These are phyloP conservation scores for Syncephalastrum racemosum DNA, from an alignment of 371 early-diverging fungal genomes.

Conservation along the genomic window DNA sequence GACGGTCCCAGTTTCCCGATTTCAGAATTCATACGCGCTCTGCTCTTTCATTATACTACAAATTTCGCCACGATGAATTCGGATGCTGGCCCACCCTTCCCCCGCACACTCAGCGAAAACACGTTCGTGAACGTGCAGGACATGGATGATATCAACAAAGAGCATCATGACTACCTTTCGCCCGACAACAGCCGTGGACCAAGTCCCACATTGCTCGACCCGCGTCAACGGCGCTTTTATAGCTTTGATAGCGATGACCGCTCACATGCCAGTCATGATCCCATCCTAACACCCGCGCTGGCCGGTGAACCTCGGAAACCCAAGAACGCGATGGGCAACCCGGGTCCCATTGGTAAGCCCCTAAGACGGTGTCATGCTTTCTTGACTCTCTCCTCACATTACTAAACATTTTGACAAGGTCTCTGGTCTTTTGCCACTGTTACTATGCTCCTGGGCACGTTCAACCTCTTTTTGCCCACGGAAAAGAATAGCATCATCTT, in stretches of 20 bases:
- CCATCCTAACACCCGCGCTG: slow-evolving; percentile 2
- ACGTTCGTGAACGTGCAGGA: slow-evolving; percentile 8
- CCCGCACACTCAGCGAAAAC: slow-evolving; percentile 8
- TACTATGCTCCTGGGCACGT: slow-evolving; percentile 19
- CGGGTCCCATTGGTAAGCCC: slow-evolving; percentile 13
- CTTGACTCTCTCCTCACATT: neutral
- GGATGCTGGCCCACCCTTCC: slow-evolving; percentile 3
- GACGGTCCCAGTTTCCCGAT: too few relatives aligned
- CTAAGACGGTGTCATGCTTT: neutral
- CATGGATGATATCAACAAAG: neutral
- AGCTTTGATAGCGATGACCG: neutral
- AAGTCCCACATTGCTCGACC: too few relatives aligned
- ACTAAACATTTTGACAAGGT: slow-evolving; percentile 1
- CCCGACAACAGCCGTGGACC: neutral
- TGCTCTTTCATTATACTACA: neutral
- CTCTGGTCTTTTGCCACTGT: slow-evolving; percentile 28
- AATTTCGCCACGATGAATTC: neutral
- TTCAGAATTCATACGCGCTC: too few relatives aligned
- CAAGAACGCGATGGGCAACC: slow-evolving; percentile 10
- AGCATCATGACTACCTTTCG: neutral
- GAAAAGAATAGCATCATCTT: slow-evolving; percentile 19
- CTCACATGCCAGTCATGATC: slow-evolving; percentile 4
- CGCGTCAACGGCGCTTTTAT: slow-evolving; percentile 1
- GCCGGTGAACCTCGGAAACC: slow-evolving; percentile 3
- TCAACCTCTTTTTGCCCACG: slow-evolving; percentile 18